A percentile compares a stretch with the other conserved stretches of the same genome.
These are phyloP conservation scores for Colletotrichum melonis DNA, from an alignment of 2,329 filamentous ascomycete species.

Conservation along the genomic window DNA sequence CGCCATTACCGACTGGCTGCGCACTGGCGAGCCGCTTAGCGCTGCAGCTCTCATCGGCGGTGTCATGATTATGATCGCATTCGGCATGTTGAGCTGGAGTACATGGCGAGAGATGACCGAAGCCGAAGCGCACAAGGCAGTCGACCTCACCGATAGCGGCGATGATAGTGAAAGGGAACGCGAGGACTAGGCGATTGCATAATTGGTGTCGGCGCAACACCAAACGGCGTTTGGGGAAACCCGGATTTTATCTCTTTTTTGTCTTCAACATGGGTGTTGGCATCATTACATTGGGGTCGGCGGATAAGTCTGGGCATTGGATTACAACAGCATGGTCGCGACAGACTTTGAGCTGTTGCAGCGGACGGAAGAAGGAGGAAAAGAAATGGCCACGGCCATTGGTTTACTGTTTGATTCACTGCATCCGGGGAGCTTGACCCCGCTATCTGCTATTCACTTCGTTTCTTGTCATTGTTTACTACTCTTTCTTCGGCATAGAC, in stretches of 20 bases:
- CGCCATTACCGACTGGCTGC: constrained; percentile 88
- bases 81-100: constrained; percentile 87
- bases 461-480: neutral
- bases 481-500: neutral
- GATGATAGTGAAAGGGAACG: constrained; percentile 57
- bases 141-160: constrained; percentile 57
- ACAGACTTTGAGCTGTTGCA: constrained; percentile 1
- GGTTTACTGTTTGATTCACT: neutral
- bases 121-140: constrained; percentile 72
- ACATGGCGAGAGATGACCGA: constrained; percentile 95
- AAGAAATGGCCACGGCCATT: neutral
- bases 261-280: constrained; percentile 14
- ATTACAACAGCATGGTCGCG: constrained; percentile 12
- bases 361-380: neutral
- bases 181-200: constrained; percentile 40
- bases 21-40: constrained; percentile 82
- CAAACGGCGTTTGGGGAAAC: constrained; percentile 28
- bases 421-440: neutral
- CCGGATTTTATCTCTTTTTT: neutral
- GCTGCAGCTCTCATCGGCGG: constrained; percentile 84
- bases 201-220: constrained; percentile 17
- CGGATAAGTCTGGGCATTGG: constrained; percentile 10
- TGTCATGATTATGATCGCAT: constrained; percentile 86
- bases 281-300: constrained; percentile 13
- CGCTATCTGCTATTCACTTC: neutral